phyloP scores from a whole-genome alignment of 306 rosid genomes.

The Comarum palustre region DNA sequence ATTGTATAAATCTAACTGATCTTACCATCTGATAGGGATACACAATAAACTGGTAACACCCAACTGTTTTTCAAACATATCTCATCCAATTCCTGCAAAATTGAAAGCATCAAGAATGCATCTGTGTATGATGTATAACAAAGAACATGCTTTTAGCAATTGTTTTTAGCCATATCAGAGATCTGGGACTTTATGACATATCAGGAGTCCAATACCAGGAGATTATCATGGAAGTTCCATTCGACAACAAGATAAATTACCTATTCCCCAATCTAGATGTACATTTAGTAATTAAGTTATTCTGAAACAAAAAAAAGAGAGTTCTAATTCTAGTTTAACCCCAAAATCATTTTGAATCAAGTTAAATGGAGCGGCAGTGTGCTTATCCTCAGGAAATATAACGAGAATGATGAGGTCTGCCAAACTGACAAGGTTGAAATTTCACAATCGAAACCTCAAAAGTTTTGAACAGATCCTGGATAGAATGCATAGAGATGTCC shows the following conservation, averaged over 20 bases:
- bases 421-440: neutral
- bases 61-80: constrained; percentile 41
- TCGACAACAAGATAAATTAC: neutral
- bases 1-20: constrained; percentile 10
- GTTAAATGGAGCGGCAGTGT: neutral
- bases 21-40: constrained; percentile 45
- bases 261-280: neutral
- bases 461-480: too few relatives aligned
- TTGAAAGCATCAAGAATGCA: neutral
- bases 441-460: too few relatives aligned
- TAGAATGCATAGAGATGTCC: too few relatives aligned
- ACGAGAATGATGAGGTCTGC: neutral
- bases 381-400: neutral
- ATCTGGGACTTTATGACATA: neutral
- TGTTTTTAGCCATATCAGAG: neutral
- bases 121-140: neutral
- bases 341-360: neutral
- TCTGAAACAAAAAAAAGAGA: neutral
- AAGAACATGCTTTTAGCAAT: neutral
- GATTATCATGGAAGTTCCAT: neutral
- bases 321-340: neutral
- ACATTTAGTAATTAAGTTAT: neutral
- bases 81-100: constrained; percentile 46
- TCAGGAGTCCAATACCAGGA: neutral
- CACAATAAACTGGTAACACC: constrained; percentile 48